Evolutionary conservation across 2,329 filamentous ascomycete genomes (phyloP).

Genomic region (Tothia fuscella): DNA sequence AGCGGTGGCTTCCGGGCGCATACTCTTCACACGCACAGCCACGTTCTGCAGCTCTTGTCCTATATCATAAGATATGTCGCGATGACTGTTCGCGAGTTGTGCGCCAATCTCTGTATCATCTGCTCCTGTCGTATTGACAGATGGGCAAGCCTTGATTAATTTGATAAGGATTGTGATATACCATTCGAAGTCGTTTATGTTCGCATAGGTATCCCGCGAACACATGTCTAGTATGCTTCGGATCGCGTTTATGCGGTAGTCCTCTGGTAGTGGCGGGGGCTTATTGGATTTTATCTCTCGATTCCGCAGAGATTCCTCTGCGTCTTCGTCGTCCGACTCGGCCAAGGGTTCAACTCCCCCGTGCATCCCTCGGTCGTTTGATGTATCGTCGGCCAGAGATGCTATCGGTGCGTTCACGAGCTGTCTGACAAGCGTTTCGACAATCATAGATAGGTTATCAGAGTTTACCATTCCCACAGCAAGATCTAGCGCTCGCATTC

Average conservation of each 20-base stretch:
- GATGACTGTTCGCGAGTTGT: conserved; percentile 9
- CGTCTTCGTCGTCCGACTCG: conserved; percentile 46
- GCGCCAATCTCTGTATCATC: conserved; percentile 18
- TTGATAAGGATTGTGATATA: conserved; percentile 86
- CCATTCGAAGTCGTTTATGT: conserved; percentile 90
- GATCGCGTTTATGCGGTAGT: conserved; percentile 77
- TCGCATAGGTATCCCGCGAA: conserved; percentile 74
- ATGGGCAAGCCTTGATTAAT: conserved; percentile 56
- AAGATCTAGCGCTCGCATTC: conserved; percentile 80
- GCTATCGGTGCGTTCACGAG: conserved; percentile 54
- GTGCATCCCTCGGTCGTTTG: conserved; percentile 34
- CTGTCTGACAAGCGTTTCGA: conserved; percentile 78
- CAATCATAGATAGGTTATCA: conserved; percentile 72
- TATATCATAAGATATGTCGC: conserved; percentile 54
- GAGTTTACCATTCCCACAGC: conserved; percentile 87
- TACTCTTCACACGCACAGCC: conserved; percentile 77
- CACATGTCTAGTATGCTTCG: conserved; percentile 79
- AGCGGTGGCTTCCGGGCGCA: conserved; percentile 67
- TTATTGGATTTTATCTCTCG: conserved; percentile 36
- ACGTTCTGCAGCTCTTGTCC: conserved; percentile 82
- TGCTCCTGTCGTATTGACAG: conserved; percentile 26
- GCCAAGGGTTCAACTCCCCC: conserved; percentile 35
- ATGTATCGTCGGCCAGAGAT: conserved; percentile 32
- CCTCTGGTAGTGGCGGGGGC: conserved; percentile 56
- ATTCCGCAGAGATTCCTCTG: conserved; percentile 42